Conservation (phyloP, 768 basidiomycete species). For the Boletus speciosus region DNA sequence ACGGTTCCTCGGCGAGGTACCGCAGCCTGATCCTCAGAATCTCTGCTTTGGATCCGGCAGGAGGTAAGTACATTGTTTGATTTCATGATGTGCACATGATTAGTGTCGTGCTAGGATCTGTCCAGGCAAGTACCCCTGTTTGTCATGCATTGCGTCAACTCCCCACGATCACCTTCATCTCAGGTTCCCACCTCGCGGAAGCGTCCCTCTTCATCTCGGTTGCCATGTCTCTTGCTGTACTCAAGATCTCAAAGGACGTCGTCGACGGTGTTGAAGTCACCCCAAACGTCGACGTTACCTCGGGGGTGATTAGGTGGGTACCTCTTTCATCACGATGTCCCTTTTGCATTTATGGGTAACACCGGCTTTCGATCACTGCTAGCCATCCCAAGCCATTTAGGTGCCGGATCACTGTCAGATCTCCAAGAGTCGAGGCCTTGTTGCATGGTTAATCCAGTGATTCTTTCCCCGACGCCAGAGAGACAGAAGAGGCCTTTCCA, state of each 20-base stretch:
- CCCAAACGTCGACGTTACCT: constrained; percentile 41
- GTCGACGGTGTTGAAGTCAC: constrained; percentile 41
- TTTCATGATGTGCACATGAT: no score
- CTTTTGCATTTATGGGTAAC: neutral
- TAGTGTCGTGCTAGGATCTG: constrained; percentile 10
- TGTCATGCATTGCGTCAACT: no score
- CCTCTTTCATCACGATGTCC: neutral
- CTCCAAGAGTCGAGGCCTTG: constrained; percentile 35
- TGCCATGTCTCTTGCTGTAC: constrained; percentile 42
- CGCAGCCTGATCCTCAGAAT: constrained; percentile 16
- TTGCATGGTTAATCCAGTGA: neutral
- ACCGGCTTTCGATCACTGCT: neutral
- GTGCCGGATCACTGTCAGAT: constrained; percentile 52
- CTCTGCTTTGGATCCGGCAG: constrained; percentile 30
- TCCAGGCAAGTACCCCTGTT: constrained; percentile 9
- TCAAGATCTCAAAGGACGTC: constrained; percentile 41
- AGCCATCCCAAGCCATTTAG: constrained; percentile 54
- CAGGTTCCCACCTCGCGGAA: constrained; percentile 31
- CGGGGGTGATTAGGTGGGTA: constrained; percentile 45
- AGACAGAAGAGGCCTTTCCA: no score
- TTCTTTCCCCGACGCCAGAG: no score
- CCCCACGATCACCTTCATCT: neutral
- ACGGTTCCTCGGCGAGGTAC: constrained; percentile 24
- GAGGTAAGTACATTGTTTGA: constrained; percentile 12
- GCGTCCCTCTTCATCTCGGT: constrained; percentile 24